Conservation (phyloP, 345 rosid species). For the Sisymbrium altissimum region DNA sequence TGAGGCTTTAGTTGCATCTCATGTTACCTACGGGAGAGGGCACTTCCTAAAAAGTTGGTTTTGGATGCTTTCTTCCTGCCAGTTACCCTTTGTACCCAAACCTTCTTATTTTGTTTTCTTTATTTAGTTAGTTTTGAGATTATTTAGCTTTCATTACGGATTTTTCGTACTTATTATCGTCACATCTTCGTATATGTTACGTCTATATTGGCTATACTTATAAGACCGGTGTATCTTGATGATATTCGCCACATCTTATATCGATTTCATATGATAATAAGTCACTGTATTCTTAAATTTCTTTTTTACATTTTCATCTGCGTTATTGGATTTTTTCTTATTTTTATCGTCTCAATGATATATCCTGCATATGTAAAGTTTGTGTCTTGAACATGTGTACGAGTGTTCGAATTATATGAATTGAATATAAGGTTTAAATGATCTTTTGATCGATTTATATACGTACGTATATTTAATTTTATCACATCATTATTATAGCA, state of each 20-base stretch:
- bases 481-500: neutral
- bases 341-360: neutral
- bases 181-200: constrained; percentile 20
- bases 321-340: neutral
- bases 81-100: neutral
- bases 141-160: constrained; percentile 18
- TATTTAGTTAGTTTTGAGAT: constrained; percentile 30
- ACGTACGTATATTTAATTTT: neutral
- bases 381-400: neutral
- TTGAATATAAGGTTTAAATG: neutral
- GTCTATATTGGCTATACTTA: neutral
- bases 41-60: constrained; percentile 25
- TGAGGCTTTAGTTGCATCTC: constrained; percentile 29
- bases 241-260: neutral
- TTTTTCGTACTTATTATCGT: constrained; percentile 17
- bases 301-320: neutral
- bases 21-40: constrained; percentile 27
- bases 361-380: neutral
- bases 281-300: neutral
- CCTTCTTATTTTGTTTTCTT: constrained; percentile 10
- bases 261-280: neutral
- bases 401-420: neutral
- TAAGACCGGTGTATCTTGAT: neutral
- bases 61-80: constrained; percentile 21
- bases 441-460: neutral